Base-by-base conservation (phyloP, 495 filamentous ascomycete genomes). In the Hypoxylon cercidicola region DNA sequence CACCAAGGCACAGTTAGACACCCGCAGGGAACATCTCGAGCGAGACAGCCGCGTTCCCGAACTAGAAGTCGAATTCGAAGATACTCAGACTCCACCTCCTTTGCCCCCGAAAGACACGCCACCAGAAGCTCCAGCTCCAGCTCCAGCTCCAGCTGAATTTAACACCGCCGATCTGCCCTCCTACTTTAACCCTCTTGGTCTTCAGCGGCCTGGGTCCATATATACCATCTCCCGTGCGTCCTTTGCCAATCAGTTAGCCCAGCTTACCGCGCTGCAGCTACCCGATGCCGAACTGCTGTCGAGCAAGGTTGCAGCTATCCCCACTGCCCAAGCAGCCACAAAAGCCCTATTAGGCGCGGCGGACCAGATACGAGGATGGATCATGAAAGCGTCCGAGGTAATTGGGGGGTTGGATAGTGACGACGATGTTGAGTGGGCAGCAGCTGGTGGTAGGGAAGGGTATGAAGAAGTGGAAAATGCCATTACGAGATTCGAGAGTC, bases 371-470 rank as follows among this genome's bases (percentile, higher is more conserved):
- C 86, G 88, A 44, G 87, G 87, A 55, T 98, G 95, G 95, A 93
- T 97, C 59, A 83, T 84, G 62, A 96, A 96, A 72, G 93, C 95
- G 1, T 89, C 87, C 0, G 91, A 95, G 58, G 92, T 97, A 9
- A 84, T 99, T 21, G 85, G 80, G 54, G 91, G 92, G 0, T 77
- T 98, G 19, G 91, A 97, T 73, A 89, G 92, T 12, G 93, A 97
- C 62, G 95, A 99, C 76, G 94, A 99, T 68, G 91, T 97, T 18
- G 93, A 97, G 70, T 99, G 95, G 95, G 93, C 95, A 12, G 94
- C 94, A 12, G 93, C 93, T 12, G 95, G 90, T 47, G 93, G 93
- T 3, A 85, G 93, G 62, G 93, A 97, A 70, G 93, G 92, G 8
- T 81, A 97, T 41, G 92, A 89, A 30, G 93, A 93, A 45, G 91